Conservation (phyloP, 805 yeast genomes). For the Blastobotrys chiropterorum region DNA sequence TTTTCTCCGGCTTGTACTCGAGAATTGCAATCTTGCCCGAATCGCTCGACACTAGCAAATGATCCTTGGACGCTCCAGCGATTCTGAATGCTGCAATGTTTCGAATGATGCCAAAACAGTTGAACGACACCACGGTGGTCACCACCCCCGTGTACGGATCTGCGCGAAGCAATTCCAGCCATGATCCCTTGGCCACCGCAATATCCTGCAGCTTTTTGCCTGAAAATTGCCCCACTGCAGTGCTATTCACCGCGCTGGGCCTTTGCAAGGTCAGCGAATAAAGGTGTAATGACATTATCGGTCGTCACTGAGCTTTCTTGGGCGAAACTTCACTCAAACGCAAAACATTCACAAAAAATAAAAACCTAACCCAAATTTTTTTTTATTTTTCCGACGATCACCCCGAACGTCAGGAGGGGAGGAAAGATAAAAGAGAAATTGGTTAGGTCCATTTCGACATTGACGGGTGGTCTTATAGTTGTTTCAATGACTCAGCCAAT, state of each 20-base stretch:
- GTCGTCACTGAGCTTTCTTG: neutral
- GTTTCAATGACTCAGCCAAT: too few species aligned
- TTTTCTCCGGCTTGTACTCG: conserved; percentile 37
- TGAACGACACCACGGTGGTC: conserved; percentile 36
- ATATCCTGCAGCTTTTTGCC: conserved; percentile 57
- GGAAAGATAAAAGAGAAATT: neutral
- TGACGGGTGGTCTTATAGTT: too few species aligned
- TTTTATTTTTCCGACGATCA: neutral
- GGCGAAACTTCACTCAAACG: neutral
- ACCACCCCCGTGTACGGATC: conserved; percentile 55
- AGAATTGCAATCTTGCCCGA: conserved; percentile 63
- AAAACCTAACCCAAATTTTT: neutral
- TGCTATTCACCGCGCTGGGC: conserved; percentile 46
- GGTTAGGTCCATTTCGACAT: too few species aligned
- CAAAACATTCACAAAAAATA: neutral
- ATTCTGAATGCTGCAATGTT: conserved; percentile 45
- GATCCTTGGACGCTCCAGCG: conserved; percentile 50
- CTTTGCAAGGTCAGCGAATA: conserved; percentile 67
- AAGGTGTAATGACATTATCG: conserved; percentile 26
- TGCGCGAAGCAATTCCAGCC: conserved; percentile 47
- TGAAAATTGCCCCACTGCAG: conserved; percentile 65
- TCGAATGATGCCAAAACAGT: conserved; percentile 55
- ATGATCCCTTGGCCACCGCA: conserved; percentile 49
- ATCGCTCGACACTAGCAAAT: conserved; percentile 66
- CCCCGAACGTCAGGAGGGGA: neutral